Evolutionary conservation across 1,139 yeast species (phyloP), one percentile per base, ranked within the genome.

Genomic region (Magnusiomyces sp.): DNA sequence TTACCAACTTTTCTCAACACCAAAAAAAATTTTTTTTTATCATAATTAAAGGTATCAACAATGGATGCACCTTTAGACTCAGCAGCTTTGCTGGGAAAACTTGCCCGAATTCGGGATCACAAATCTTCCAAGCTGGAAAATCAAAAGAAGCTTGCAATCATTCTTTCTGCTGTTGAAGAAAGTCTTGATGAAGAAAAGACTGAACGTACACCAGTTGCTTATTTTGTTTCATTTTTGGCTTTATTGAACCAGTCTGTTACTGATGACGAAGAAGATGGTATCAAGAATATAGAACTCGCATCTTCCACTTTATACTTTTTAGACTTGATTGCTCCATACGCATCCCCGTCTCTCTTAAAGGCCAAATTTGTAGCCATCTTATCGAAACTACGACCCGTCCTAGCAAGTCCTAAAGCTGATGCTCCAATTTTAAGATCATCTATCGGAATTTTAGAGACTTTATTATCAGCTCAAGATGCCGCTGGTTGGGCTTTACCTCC

Each of bases 101-200:
- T 88, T 50, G 74, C 80, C 54, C 81, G 80, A 64, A 80, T 89
- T 59, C 75, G 95, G 64, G 61, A 72, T 6, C 96, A 88, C 62
- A 70, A 76, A 58, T 75, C 70, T 55, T 86, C 95, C 27, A 87
- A 87, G 64, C 71, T 89, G 53, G 86, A 83, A 36, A 87, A 88
- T 66, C 97, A 89, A 69, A 84, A 83, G 63, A 89, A 66, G 64
- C 67, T 80, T 51, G 83, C 87, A 6, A 64, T 88, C 41, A 83
- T 90, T 54, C 74, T 92, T 49, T 76, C 83, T 17, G 95, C 97
- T 2, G 92, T 92, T 45, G 98, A 92, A 65, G 96, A 88, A 59
- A 87, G 86, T 58, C 75, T 92, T 49, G 75, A 76, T 47, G 90
- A 84, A 56, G 90, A 85, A 62, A 75, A 79, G 48, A 79, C 80